Evolutionary conservation across 768 basidiomycete genomes (phyloP).

Genomic region (Mycena olivaceomarginata): DNA sequence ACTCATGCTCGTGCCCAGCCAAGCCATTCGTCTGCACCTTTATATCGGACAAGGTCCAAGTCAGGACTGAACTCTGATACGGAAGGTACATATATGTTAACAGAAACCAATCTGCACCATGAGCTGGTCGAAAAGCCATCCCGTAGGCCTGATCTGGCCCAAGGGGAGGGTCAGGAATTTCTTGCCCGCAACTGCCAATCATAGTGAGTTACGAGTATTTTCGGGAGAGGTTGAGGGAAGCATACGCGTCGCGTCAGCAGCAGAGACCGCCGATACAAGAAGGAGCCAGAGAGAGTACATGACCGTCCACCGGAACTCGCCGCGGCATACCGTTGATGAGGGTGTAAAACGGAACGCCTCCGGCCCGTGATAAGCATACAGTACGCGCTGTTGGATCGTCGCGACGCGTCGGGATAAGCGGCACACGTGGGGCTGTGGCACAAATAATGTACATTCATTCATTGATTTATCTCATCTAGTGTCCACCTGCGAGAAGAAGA

Average conservation of each 20-base stretch:
- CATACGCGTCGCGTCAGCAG: slow-evolving; percentile 38
- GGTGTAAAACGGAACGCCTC: not conserved
- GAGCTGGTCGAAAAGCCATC: slow-evolving; percentile 67
- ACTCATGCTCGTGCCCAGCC: slow-evolving; percentile 66
- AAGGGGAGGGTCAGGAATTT: slow-evolving; percentile 63
- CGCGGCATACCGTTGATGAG: not conserved
- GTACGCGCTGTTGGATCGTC: not conserved
- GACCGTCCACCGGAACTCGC: not conserved
- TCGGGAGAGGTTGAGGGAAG: not conserved
- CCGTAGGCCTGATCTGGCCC: slow-evolving; percentile 60
- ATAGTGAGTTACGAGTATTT: not conserved
- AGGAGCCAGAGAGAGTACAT: slow-evolving; percentile 33
- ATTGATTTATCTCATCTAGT: slow-evolving; percentile 20
- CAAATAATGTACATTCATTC: not conserved
- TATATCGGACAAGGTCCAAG: not conserved
- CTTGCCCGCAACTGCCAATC: slow-evolving; percentile 61
- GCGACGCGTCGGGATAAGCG: not conserved
- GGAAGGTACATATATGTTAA: not conserved
- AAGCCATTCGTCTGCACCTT: slow-evolving; percentile 57
- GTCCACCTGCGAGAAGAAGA: not conserved
- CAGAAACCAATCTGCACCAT: slow-evolving; percentile 50
- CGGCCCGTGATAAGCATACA: slow-evolving; percentile 21
- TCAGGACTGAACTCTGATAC: not conserved
- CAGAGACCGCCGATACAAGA: slow-evolving; percentile 8
- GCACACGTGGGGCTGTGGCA: not conserved